Evolutionary conservation across 495 filamentous ascomycete species (phyloP).

Genomic region (Aspergillus nanangensis): DNA sequence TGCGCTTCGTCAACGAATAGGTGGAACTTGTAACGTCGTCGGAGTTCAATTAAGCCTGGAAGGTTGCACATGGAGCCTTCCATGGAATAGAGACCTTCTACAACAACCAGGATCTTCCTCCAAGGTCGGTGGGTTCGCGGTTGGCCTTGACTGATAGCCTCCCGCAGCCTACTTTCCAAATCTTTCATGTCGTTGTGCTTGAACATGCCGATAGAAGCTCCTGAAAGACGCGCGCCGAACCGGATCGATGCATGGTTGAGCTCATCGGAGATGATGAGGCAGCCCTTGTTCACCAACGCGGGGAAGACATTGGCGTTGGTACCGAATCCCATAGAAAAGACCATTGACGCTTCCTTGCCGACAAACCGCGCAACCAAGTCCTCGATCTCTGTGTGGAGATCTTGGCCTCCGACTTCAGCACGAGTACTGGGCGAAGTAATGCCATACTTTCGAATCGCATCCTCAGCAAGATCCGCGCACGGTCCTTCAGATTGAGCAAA

Average conservation of each 20-base stretch:
- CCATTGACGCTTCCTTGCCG: constrained; percentile 88
- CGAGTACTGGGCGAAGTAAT: constrained; percentile 76
- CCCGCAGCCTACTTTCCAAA: constrained; percentile 77
- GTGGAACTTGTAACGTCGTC: constrained; percentile 93
- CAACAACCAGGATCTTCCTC: constrained; percentile 97
- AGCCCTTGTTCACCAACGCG: constrained; percentile 84
- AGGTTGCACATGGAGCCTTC: constrained; percentile 98
- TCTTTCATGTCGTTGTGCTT: constrained; percentile 95
- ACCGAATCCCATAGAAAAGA: constrained; percentile 98
- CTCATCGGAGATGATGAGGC: constrained; percentile 91
- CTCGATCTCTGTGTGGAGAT: constrained; percentile 85
- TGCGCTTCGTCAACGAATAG: constrained; percentile 96
- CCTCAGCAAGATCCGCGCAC: constrained; percentile 91
- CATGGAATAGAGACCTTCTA: constrained; percentile 98
- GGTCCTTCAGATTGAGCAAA: constrained; percentile 98
- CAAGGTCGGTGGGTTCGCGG: constrained; percentile 95
- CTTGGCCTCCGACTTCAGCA: constrained; percentile 78
- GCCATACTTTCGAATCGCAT: constrained; percentile 76
- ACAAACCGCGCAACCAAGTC: constrained; percentile 84
- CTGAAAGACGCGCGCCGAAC: constrained; percentile 87
- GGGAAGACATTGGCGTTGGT: constrained; percentile 92
- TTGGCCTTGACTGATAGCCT: constrained; percentile 92
- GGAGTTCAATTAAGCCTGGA: constrained; percentile 76
- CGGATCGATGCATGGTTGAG: constrained; percentile 97
- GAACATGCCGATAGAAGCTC: constrained; percentile 91